Conservation (phyloP, 1,284 basidiomycete genomes). For the Malassezia japonica region DNA sequence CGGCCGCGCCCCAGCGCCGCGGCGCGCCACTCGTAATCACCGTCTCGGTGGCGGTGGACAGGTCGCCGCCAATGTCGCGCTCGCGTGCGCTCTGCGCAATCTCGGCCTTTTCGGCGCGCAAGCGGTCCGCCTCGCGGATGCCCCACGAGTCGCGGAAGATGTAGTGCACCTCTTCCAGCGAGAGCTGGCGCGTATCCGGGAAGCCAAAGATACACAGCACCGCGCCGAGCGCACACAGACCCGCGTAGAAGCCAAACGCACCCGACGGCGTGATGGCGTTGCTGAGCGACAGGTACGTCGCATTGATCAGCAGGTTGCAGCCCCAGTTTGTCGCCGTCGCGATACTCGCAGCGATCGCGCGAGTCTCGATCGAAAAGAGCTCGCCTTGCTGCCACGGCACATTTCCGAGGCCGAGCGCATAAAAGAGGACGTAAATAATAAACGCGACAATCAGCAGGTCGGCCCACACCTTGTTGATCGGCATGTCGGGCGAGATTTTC, state of each 20-base stretch:
- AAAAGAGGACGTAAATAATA: conserved; percentile 71
- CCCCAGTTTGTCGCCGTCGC: conserved; percentile 72
- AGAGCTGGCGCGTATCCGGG: conserved; percentile 54
- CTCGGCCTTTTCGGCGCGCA: conserved; percentile 34
- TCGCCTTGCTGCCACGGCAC: conserved; percentile 81
- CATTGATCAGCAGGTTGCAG: conserved; percentile 64
- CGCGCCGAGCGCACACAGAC: conserved; percentile 64
- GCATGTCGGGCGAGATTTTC: not conserved
- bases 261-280: conserved; percentile 60
- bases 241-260: conserved; percentile 61
- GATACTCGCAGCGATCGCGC: conserved; percentile 63
- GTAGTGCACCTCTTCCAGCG: conserved; percentile 61
- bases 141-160: conserved; percentile 52
- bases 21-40: not conserved
- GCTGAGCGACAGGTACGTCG: conserved; percentile 69
- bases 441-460: conserved; percentile 63
- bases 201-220: conserved; percentile 57
- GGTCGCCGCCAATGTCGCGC: not conserved
- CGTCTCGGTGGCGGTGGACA: not conserved
- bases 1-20: not conserved
- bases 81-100: conserved; percentile 5
- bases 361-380: conserved; percentile 59
- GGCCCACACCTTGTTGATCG: conserved; percentile 53
- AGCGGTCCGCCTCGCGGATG: conserved; percentile 45
- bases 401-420: conserved; percentile 58